Percentiles rank a stretch among this genome's conserved stretches.
Evolutionary conservation across 495 filamentous ascomycete genomes (phyloP).

Genomic region (Podospora pseudocomata): DNA sequence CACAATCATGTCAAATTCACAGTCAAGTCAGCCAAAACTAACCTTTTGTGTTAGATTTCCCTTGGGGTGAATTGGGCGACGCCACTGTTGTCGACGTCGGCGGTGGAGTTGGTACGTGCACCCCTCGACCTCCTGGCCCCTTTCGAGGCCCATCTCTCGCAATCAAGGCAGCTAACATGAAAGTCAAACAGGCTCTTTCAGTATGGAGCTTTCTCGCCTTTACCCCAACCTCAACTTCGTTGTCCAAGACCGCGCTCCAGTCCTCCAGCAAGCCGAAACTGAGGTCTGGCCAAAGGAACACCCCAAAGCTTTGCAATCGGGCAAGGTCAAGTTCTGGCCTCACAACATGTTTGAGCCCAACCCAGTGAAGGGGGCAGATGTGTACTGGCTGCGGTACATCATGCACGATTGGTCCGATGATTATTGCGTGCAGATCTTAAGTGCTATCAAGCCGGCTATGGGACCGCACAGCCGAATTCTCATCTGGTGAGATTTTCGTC

Average conservation of each 20-base stretch:
- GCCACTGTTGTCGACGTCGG: neutral
- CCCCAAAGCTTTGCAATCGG: neutral
- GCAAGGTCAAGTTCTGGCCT: neutral
- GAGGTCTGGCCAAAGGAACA: conserved; percentile 1
- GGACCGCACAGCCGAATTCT: neutral
- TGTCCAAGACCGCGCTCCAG: neutral
- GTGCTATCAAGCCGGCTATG: neutral
- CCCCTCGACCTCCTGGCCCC: neutral
- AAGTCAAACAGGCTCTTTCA: neutral
- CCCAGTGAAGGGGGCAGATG: neutral
- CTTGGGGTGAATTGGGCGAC: neutral
- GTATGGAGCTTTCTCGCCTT: neutral
- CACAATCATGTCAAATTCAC: neutral
- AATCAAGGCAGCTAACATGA: neutral
- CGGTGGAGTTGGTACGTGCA: neutral
- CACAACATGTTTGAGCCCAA: conserved; percentile 5
- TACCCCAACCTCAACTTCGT: neutral
- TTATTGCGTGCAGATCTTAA: neutral
- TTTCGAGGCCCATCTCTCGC: neutral
- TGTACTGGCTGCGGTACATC: conserved; percentile 1
- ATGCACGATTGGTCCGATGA: conserved; percentile 2
- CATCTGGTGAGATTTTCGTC: neutral
- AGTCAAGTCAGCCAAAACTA: neutral
- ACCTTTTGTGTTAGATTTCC: neutral
- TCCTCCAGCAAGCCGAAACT: neutral